Conservation (phyloP, 2,329 filamentous ascomycete species). For the Apiospora malaysiana region DNA sequence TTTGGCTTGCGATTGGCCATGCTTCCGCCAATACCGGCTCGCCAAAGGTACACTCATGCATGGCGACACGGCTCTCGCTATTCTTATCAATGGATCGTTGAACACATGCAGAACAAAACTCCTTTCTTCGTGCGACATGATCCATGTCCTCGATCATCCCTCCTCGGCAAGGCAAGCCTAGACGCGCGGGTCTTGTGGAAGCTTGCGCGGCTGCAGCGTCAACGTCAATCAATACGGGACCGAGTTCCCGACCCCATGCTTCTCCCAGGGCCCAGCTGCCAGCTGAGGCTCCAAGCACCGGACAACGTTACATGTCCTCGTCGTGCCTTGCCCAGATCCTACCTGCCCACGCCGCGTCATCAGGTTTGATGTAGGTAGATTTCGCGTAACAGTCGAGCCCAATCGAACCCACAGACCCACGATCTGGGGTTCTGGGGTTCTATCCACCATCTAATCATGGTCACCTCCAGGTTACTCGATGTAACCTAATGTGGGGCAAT, state of each 20-base stretch:
- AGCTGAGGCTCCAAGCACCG: neutral
- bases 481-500: neutral
- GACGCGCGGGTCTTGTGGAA: neutral
- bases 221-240: neutral
- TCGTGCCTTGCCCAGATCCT: neutral
- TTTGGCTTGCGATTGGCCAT: neutral
- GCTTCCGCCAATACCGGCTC: neutral
- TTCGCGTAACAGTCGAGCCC: neutral
- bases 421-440: neutral
- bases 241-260: neutral
- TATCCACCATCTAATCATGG: neutral
- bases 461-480: neutral
- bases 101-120: neutral
- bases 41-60: neutral
- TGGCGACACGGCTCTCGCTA: neutral
- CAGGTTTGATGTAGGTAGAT: neutral
- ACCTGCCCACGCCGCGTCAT: neutral
- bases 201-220: slow-evolving; percentile 6
- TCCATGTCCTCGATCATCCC: neutral
- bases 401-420: neutral
- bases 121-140: neutral
- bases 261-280: no score
- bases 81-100: neutral
- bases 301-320: neutral
- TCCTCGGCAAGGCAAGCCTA: neutral